Evolutionary conservation across 2,329 filamentous ascomycete genomes (phyloP).

Genomic region (Fusarium incarnatum): DNA sequence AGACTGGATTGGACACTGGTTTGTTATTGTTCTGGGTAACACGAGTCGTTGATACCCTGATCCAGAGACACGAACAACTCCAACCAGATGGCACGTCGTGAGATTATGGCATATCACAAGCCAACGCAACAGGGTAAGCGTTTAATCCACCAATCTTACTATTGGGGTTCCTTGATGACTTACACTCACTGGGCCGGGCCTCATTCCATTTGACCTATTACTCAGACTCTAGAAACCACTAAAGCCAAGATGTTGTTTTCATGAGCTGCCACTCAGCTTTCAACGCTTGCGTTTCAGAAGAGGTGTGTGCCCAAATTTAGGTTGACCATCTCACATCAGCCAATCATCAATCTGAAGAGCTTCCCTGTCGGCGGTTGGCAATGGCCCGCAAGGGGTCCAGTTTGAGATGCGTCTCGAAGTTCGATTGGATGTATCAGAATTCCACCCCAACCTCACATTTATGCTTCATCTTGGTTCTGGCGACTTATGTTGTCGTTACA

Average conservation of each 20-base stretch:
- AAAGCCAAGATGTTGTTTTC: constrained; percentile 21
- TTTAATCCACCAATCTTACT: constrained; percentile 46
- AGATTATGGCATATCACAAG: constrained; percentile 8
- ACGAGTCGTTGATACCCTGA: constrained; percentile 8
- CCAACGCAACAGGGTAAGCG: constrained; percentile 28
- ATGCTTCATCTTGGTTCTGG: constrained; percentile 39
- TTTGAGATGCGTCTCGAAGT: constrained; percentile 45
- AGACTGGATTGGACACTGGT: constrained; percentile 4
- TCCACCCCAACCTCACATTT: constrained; percentile 39
- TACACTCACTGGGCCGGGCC: constrained; percentile 34
- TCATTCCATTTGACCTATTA: constrained; percentile 20
- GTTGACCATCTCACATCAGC: constrained; percentile 47
- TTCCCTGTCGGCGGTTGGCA: constrained; percentile 46
- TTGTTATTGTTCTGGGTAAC: constrained; percentile 19
- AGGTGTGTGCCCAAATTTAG: constrained; percentile 49
- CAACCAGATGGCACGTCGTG: neutral
- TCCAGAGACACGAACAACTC: constrained; percentile 3
- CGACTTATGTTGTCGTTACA: constrained; percentile 19
- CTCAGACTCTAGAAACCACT: neutral
- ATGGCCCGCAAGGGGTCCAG: constrained; percentile 30
- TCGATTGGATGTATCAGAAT: constrained; percentile 40
- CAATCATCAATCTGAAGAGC: constrained; percentile 51
- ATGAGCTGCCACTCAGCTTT: constrained; percentile 42
- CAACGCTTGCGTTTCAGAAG: constrained; percentile 48
- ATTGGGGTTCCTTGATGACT: constrained; percentile 11